Conservation (phyloP, 345 rosid species). For the Murraya koenigii region DNA sequence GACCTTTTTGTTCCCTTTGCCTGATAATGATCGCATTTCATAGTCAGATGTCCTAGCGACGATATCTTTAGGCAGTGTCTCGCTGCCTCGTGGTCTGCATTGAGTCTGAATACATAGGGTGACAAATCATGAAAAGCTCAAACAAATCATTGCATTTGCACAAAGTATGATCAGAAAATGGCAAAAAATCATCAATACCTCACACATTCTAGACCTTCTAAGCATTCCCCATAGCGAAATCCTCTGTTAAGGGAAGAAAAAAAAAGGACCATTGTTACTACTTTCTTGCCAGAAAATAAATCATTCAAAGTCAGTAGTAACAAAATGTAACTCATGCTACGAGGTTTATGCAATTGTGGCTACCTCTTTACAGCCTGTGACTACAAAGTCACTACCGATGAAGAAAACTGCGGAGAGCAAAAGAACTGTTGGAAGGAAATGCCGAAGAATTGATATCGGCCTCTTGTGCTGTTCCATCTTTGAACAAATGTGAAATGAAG, state of each 20-base stretch:
- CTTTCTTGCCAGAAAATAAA: background rate
- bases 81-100: constrained; percentile 39
- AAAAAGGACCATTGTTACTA: background rate
- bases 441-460: constrained; percentile 30
- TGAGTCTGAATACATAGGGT: constrained; percentile 31
- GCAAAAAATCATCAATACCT: constrained; percentile 35
- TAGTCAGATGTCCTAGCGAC: constrained; percentile 61
- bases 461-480: constrained; percentile 32
- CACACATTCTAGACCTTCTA: constrained; percentile 31
- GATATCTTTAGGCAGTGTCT: constrained; percentile 64
- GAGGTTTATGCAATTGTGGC: background rate
- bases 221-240: constrained; percentile 31
- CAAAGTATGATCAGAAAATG: background rate
- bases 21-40: constrained; percentile 68
- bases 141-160: background rate
- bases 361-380: constrained; percentile 47
- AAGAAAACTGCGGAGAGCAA: constrained; percentile 45
- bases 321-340: background rate
- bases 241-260: constrained; percentile 19
- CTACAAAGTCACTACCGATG: constrained; percentile 42
- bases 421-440: constrained; percentile 31
- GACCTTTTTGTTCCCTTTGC: constrained; percentile 38
- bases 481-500: constrained; percentile 28
- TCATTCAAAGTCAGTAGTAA: background rate
- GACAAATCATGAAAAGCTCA: background rate